A percentile compares a stretch with the other conserved stretches of the same genome.
Evolutionary conservation across 768 basidiomycete genomes (phyloP).

Genomic region (Piloderma croceum): DNA sequence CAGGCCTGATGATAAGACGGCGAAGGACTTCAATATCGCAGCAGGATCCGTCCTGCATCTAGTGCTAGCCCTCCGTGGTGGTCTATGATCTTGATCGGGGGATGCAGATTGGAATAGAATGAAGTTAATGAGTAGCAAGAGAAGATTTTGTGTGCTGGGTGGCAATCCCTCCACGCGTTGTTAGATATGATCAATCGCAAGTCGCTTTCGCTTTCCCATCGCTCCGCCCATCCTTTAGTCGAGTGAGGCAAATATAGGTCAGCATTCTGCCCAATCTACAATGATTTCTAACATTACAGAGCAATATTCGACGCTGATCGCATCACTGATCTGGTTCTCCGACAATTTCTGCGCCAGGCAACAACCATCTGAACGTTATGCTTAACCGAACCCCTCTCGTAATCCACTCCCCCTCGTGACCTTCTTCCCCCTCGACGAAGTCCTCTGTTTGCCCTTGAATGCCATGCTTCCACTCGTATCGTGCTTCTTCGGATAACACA

Average conservation of each 20-base stretch:
- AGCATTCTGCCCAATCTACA: no score
- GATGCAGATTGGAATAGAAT: neutral
- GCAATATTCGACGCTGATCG: neutral
- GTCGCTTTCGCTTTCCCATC: slow-evolving; percentile 5
- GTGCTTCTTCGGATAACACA: slow-evolving; percentile 72
- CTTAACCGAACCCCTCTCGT: slow-evolving; percentile 60
- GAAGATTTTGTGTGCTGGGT: slow-evolving; percentile 15
- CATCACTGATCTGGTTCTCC: slow-evolving; percentile 25
- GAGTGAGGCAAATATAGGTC: no score
- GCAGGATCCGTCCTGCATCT: slow-evolving; percentile 90
- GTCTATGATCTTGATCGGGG: slow-evolving; percentile 45
- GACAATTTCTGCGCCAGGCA: slow-evolving; percentile 81
- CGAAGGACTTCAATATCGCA: slow-evolving; percentile 74
- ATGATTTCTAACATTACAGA: no score
- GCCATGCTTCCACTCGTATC: slow-evolving; percentile 86
- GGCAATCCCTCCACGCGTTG: slow-evolving; percentile 19
- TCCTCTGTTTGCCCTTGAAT: slow-evolving; percentile 64
- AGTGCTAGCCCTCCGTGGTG: slow-evolving; percentile 92
- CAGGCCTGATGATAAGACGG: slow-evolving; percentile 90
- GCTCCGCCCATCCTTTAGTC: no score
- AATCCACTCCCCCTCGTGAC: slow-evolving; percentile 18
- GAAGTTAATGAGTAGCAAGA: slow-evolving; percentile 19
- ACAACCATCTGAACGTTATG: slow-evolving; percentile 82
- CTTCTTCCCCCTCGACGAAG: slow-evolving; percentile 38
- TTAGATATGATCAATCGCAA: slow-evolving; percentile 24